Evolutionary conservation across 169 alveolate species (phyloP), one percentile per base, ranked within the genome.

Genomic region (Theileria equi): DNA sequence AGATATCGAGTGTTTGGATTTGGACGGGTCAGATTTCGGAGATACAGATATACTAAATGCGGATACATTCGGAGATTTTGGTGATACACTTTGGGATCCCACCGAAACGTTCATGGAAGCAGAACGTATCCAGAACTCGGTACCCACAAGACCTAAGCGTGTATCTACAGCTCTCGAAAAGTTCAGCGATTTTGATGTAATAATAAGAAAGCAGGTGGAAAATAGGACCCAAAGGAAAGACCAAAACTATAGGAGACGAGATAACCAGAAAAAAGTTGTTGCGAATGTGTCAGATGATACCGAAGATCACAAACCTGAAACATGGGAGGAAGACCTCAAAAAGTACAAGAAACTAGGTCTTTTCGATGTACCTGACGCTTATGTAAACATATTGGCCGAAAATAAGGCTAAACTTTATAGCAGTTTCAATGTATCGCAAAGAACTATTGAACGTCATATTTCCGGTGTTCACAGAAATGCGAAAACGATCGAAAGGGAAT

Each of bases 81-180:
- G 47, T 1, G 80, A 65, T 16, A 16, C 34, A 0, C 40, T 16
- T 5, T 74, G 84, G 84, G 84, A 74, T 45, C 84, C 84, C 6
- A 64, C 84, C 17, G 84, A 63, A 49, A 74, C 84, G 7, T 74
- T 74, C 45, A 1, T 31, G 79, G 84, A 64, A 66, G 84, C 84
- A 25, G 71, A 50, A 26, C 17, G 72, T 17, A 28, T 44, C 41
- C 21, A 17, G 23, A 21, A 32, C 28, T 17, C 31, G 2, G 25
- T 19, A 7, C n/a, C 45, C 47, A 19, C 69, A 55, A n/a, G 40
- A 11, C 16, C 67, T 5, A 38, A 40, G 32, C 59, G 69, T 1
- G 28, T 43, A 25, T 16, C 25, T 6, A 36, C 61, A 19, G 86
- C 65, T 38, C 48, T 74, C 36, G 73, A 60, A 21, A 74, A 67